These are phyloP conservation scores for Arthromyces matolae DNA, from an alignment of 768 basidiomycete species.

Conservation along the genomic window DNA sequence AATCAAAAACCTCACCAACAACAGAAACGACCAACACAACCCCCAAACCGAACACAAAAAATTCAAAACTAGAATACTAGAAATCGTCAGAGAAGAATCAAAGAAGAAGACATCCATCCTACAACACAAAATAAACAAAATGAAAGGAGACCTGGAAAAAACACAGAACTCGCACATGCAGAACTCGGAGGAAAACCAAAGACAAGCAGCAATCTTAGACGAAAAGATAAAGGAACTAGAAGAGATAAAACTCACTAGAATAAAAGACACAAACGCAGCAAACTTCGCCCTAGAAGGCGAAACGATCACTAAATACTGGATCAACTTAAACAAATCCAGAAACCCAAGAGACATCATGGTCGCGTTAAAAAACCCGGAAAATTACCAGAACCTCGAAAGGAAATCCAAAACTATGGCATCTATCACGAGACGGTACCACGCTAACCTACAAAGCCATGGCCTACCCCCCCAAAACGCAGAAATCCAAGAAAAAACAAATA, in stretches of 20 bases:
- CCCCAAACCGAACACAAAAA: neutral
- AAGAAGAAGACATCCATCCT: neutral
- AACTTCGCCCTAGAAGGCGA: no score
- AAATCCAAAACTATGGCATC: neutral
- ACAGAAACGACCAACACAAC: neutral
- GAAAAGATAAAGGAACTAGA: neutral
- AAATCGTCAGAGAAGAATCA: neutral
- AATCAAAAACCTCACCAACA: neutral
- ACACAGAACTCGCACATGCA: neutral
- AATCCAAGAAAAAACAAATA: neutral
- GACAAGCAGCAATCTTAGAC: neutral
- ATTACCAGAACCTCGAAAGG: neutral
- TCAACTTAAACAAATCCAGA: neutral
- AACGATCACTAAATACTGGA: no score
- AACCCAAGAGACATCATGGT: neutral
- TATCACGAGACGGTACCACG: neutral
- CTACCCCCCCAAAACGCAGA: neutral
- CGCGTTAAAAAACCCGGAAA: neutral
- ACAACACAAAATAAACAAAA: neutral
- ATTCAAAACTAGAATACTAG: neutral
- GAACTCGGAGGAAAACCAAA: neutral
- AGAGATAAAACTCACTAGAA: no score
- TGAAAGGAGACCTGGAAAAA: no score
- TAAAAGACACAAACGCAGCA: no score
- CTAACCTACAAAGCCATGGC: neutral